These are phyloP conservation scores for Verticillium nonalfalfae DNA, from an alignment of 2,329 filamentous ascomycete genomes.

Conservation along the genomic window DNA sequence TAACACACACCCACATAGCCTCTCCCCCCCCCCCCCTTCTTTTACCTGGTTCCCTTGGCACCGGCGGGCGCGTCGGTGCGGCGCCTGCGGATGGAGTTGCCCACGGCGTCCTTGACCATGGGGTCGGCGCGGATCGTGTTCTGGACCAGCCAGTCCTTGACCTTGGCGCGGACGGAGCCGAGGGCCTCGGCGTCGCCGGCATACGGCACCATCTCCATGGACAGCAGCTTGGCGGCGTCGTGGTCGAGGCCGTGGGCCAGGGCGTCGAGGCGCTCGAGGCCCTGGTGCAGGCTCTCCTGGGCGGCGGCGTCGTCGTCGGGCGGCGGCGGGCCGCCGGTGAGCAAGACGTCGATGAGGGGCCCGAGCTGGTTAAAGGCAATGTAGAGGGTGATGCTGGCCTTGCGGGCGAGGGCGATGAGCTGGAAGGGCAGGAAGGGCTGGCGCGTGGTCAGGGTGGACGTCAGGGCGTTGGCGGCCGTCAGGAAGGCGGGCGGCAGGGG, in stretches of 20 bases:
- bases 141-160: slow-evolving; percentile 83
- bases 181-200: slow-evolving; percentile 62
- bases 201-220: slow-evolving; percentile 77
- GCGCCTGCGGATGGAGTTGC: slow-evolving; percentile 56
- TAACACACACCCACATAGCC: not conserved
- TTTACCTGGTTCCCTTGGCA: slow-evolving; percentile 45
- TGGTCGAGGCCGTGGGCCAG: slow-evolving; percentile 53
- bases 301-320: slow-evolving; percentile 24
- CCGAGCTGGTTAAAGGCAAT: slow-evolving; percentile 79
- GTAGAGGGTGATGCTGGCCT: slow-evolving; percentile 70
- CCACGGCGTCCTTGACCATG: slow-evolving; percentile 76
- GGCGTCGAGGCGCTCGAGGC: slow-evolving; percentile 60
- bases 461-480: slow-evolving; percentile 35
- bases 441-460: slow-evolving; percentile 33
- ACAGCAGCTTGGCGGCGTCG: slow-evolving; percentile 66
- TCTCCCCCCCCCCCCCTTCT: not conserved
- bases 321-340: slow-evolving; percentile 14
- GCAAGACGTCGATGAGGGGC: slow-evolving; percentile 49
- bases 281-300: slow-evolving; percentile 50
- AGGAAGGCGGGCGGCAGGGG: slow-evolving; percentile 41
- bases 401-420: slow-evolving; percentile 67
- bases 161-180: slow-evolving; percentile 58
- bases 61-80: slow-evolving; percentile 57
- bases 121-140: slow-evolving; percentile 75
- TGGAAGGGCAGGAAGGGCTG: slow-evolving; percentile 80